Percentiles rank a stretch among this genome's conserved stretches.
These are phyloP conservation scores for Yarrowia deformans DNA, from an alignment of 805 yeast species.

Conservation along the genomic window DNA sequence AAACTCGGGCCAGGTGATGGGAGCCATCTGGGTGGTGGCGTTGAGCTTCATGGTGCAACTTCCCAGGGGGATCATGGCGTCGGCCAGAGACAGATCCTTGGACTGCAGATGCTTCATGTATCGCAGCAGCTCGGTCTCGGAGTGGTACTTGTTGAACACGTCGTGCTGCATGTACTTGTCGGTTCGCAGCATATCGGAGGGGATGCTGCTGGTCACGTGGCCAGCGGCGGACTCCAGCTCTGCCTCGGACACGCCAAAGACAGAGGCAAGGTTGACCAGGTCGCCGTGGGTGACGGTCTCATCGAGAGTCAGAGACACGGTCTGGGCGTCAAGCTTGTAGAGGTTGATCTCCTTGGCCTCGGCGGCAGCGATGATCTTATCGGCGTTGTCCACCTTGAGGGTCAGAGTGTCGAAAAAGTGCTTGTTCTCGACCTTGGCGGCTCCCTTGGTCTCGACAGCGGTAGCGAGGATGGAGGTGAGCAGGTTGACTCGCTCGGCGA, in stretches of 20 bases:
- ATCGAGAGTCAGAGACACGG: slow-evolving; percentile 85
- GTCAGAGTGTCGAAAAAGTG: slow-evolving; percentile 90
- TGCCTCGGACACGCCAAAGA: slow-evolving; percentile 60
- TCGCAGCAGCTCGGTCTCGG: slow-evolving; percentile 94
- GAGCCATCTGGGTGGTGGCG: slow-evolving; percentile 93
- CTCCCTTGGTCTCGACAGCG: slow-evolving; percentile 54
- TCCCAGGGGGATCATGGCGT: slow-evolving; percentile 97
- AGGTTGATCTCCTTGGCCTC: slow-evolving; percentile 73
- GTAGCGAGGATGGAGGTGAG: slow-evolving; percentile 75
- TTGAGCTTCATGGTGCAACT: slow-evolving; percentile 98
- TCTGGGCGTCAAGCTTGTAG: slow-evolving; percentile 65
- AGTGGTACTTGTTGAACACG: slow-evolving; percentile 86
- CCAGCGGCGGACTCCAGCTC: slow-evolving; percentile 31
- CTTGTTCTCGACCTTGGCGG: slow-evolving; percentile 61
- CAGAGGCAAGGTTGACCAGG: slow-evolving; percentile 60
- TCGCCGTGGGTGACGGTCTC: slow-evolving; percentile 79
- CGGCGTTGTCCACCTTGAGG: slow-evolving; percentile 52
- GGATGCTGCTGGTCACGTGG: slow-evolving; percentile 55
- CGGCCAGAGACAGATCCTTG: slow-evolving; percentile 90
- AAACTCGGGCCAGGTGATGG: slow-evolving; percentile 94
- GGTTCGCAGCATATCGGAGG: slow-evolving; percentile 48
- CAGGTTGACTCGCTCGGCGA: slow-evolving; percentile 79
- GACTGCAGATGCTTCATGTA: slow-evolving; percentile 84
- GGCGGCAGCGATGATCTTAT: slow-evolving; percentile 52
- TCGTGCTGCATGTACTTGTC: slow-evolving; percentile 61